phyloP scores from a whole-genome alignment of 2,329 filamentous ascomycete species.

The Geosmithia morbida region DNA sequence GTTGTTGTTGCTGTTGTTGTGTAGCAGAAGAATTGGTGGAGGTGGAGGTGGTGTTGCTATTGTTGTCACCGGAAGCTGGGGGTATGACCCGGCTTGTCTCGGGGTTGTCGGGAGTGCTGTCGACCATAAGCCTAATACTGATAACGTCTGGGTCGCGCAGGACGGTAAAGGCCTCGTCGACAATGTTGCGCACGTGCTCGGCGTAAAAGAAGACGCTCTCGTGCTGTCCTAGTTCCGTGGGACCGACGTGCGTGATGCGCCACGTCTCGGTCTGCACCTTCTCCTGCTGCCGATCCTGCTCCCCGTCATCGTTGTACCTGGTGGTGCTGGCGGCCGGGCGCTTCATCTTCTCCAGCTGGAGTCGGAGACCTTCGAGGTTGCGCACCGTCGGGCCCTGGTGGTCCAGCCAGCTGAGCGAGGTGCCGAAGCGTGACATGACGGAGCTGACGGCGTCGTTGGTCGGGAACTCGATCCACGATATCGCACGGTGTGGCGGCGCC shows the following conservation, averaged over 20 bases:
- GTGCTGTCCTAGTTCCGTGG: slow-evolving; percentile 68
- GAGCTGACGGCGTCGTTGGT: slow-evolving; percentile 22
- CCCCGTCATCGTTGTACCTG: background rate
- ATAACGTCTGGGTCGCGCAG: slow-evolving; percentile 59
- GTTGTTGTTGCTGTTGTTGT: too few relatives aligned
- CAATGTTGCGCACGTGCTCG: slow-evolving; percentile 59
- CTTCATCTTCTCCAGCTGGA: slow-evolving; percentile 53
- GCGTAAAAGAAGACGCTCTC: slow-evolving; percentile 73
- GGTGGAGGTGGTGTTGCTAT: slow-evolving; percentile 1
- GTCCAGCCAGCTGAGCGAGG: slow-evolving; percentile 17
- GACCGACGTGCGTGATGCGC: slow-evolving; percentile 69
- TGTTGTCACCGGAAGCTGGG: slow-evolving; percentile 8
- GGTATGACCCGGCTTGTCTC: slow-evolving; percentile 10
- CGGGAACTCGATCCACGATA: slow-evolving; percentile 54
- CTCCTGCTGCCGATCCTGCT: slow-evolving; percentile 11
- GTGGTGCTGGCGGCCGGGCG: slow-evolving; percentile 6
- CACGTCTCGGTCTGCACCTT: slow-evolving; percentile 32
- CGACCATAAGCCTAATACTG: slow-evolving; percentile 51
- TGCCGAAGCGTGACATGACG: slow-evolving; percentile 16
- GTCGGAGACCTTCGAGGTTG: slow-evolving; percentile 39
- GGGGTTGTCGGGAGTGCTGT: slow-evolving; percentile 8
- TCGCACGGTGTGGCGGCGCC: slow-evolving; percentile 53
- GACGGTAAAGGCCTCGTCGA: slow-evolving; percentile 73
- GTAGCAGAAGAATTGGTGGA: background rate
- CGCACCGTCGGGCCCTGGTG: slow-evolving; percentile 30